Evolutionary conservation across 192 early-diverging fungal species (phyloP).

Genomic region (Coemansia sp.): DNA sequence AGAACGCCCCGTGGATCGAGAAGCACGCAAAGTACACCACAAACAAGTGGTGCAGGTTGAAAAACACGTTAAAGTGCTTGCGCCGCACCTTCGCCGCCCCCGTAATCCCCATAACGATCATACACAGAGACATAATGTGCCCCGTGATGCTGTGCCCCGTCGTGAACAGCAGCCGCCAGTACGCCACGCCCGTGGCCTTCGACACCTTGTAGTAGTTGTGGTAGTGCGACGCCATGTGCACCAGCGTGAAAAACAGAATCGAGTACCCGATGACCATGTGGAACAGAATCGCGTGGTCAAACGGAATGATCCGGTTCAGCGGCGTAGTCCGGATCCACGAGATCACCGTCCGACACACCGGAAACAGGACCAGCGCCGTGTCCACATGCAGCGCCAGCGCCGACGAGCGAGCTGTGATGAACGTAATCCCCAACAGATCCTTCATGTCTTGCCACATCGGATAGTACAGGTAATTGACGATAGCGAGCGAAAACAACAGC

Average conservation of each 20-base stretch:
- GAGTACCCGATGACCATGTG: constrained; percentile 81
- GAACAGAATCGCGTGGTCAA: constrained; percentile 83
- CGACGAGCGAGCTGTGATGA: constrained; percentile 64
- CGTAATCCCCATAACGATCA: constrained; percentile 81
- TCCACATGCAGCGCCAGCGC: constrained; percentile 78
- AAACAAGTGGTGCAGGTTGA: constrained; percentile 89
- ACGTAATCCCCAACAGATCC: constrained; percentile 58
- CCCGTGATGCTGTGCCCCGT: constrained; percentile 83
- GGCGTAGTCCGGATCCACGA: constrained; percentile 76
- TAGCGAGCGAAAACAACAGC: constrained; percentile 61
- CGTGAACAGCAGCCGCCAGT: constrained; percentile 61
- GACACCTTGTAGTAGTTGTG: constrained; percentile 68
- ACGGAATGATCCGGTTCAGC: constrained; percentile 76
- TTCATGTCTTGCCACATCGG: constrained; percentile 61
- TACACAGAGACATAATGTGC: constrained; percentile 71
- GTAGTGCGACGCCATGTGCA: constrained; percentile 78
- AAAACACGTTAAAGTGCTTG: constrained; percentile 72
- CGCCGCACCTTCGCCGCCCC: constrained; percentile 61
- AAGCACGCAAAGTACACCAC: constrained; percentile 81
- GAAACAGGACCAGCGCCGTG: constrained; percentile 78
- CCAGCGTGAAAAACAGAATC: constrained; percentile 75
- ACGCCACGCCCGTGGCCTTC: constrained; percentile 29
- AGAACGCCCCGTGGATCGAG: constrained; percentile 84
- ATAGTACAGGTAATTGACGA: constrained; percentile 66
- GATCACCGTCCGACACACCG: constrained; percentile 82